Evolutionary conservation across 2,329 filamentous ascomycete genomes (phyloP), one percentile per base, ranked within the genome.

Genomic region (Fusarium foetens): DNA sequence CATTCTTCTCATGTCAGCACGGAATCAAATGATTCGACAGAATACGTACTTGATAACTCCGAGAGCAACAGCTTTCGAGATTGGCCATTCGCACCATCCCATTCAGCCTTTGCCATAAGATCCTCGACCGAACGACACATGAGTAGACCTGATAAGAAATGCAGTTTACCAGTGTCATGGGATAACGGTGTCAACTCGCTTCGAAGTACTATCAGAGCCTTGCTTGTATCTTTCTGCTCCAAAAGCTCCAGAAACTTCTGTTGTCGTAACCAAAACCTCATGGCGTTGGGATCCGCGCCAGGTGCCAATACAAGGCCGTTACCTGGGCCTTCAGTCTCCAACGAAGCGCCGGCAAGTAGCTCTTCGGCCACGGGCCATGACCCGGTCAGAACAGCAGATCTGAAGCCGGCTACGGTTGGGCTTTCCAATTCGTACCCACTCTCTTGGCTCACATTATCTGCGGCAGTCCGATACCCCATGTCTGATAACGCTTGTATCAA

Each of bases 241-340:
- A 99, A 84, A 13, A 97, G 84, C 83, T 99, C 96, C 35, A 99
- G 85, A 77, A 95, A 99, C 81, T 98, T 98, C 80, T 99, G 96
- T 79, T 97, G 93, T 71, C 95, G 89, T 76, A 99, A 86, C 85
- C 91, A 91, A 80, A 98, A 98, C 51, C 92, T 88, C 92, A 99
- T 95, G 58, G 92, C 86, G 73, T 92, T 90, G 63, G 88, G 88
- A 76, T 97, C 92, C 11, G 94, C 92, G 29, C 90, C 91, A 46
- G 93, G 89, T 21, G 92, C 89, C 58, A 98, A 86, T 21, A 94
- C 89, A 60, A 99, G 84, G 4, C 92, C 93, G 72, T 89, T 86
- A 1, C 83, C 82, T 46, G 75, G 63, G 27, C 78, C 77, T 14
- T 77, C 74, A 36, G 81, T 78, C 11, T 82, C 83, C 35, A 81